A percentile compares a stretch with the other conserved stretches of the same genome.
These are phyloP conservation scores for Crithidia bombi DNA, from an alignment of 208 protist species.

Conservation along the genomic window DNA sequence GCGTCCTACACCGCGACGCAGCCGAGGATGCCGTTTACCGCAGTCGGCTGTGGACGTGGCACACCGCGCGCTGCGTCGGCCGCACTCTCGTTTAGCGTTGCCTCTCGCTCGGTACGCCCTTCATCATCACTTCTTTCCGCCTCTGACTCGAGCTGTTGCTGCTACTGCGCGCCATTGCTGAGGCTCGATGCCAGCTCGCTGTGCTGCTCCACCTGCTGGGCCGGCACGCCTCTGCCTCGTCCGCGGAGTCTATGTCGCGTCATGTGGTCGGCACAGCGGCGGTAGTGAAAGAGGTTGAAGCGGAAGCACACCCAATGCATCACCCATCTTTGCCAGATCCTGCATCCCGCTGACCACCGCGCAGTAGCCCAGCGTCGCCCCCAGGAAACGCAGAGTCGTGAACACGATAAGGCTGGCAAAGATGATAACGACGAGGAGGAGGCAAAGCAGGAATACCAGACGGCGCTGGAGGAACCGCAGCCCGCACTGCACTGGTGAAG, in stretches of 20 bases:
- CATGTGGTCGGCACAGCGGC: slow-evolving; percentile 18
- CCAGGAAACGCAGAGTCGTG: background rate
- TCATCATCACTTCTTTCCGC: background rate
- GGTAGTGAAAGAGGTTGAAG: background rate
- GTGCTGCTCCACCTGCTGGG: background rate
- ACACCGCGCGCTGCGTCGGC: background rate
- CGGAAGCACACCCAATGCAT: slow-evolving; percentile 20
- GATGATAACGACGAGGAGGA: background rate
- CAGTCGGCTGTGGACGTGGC: background rate
- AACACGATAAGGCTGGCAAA: background rate
- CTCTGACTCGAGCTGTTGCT: too few species aligned
- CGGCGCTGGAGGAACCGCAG: slow-evolving; percentile 9
- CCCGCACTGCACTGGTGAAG: slow-evolving; percentile 28
- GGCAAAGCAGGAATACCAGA: background rate
- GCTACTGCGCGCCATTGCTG: too few species aligned
- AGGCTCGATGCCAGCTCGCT: too few species aligned
- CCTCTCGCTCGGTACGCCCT: background rate
- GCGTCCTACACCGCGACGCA: slow-evolving; percentile 12
- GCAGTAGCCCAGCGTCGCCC: slow-evolving; percentile 14
- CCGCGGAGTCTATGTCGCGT: background rate
- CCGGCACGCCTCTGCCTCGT: background rate
- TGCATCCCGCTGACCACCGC: slow-evolving; percentile 14
- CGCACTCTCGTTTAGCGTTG: background rate
- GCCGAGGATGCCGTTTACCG: slow-evolving; percentile 11
- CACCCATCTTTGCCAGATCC: slow-evolving; percentile 17